Base-by-base conservation (phyloP, 441 rosid species). In the Populus hybrid region DNA sequence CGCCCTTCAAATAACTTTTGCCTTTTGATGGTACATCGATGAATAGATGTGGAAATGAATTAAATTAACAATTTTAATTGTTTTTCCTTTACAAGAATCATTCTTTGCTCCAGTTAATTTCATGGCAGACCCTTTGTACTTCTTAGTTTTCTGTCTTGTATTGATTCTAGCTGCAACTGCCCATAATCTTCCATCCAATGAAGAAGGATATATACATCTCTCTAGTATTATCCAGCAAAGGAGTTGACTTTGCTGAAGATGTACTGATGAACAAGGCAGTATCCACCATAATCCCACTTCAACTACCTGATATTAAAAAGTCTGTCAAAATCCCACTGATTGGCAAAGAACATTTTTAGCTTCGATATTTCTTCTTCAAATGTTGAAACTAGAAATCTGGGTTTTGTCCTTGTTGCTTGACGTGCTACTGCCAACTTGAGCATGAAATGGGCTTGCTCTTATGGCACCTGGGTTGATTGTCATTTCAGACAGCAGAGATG, bases 391-490 rank as follows among this genome's bases (percentile, higher is more conserved):
- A 88, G 92, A 38, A 87, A 82, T 2, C 83, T 32, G 38, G 94
- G 94, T 46, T 74, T 93, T 46, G 46, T 79, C 26, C 68, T 94
- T 21, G 82, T 89, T 81, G 91, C 87, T 79, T 86, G 88, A 2
- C 91, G 87, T 36, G 91, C 94, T 24, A 84, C 88, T 5, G 94
- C 94, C 12, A 77, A 88, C 84, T 81, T 90, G 84, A 86, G 85
- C 75, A 85, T 93, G 95, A 88, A 86, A 12, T 93, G 98, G 98
- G 82, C 78, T 72, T 91, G 90, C 80, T 81, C 91, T 77, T 90
- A 90, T 71, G 81, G 74, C 69, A 79, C 84, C 75, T 88, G 3
- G 3, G 89, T 23, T 85, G 1, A 69, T 87, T 75, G 70, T 80
- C 40, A 83, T 90, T 74, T 83, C 95, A 10, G 97, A 93, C 79